Conservation (phyloP, 768 basidiomycete genomes). For the Mycena haematopus region DNA sequence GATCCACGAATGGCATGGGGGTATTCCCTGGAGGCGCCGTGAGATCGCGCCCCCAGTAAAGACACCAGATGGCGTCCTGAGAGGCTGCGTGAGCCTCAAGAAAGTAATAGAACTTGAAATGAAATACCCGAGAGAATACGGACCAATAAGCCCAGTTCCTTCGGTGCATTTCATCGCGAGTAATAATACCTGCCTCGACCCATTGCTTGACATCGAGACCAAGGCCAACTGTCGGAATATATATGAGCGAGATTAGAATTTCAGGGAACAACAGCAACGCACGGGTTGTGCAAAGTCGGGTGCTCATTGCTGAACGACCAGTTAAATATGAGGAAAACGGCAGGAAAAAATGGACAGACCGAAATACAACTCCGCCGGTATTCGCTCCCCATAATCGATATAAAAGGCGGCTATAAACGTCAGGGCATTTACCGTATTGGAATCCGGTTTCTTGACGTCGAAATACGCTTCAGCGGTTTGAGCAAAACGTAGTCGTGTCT, state of each 20-base stretch:
- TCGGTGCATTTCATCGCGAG: constrained; percentile 42
- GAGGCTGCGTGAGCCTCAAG: neutral
- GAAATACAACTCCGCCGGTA: constrained; percentile 30
- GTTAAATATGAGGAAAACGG: neutral
- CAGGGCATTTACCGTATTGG: constrained; percentile 32
- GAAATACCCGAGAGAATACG: constrained; percentile 38
- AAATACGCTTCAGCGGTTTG: constrained; percentile 25
- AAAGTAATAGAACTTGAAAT: neutral
- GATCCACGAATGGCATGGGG: constrained; percentile 42
- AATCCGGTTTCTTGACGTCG: constrained; percentile 30
- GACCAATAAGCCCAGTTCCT: constrained; percentile 51
- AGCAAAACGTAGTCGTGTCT: constrained; percentile 25
- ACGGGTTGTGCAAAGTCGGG: constrained; percentile 20
- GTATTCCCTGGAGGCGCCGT: constrained; percentile 34
- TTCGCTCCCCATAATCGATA: constrained; percentile 26
- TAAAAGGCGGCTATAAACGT: constrained; percentile 29
- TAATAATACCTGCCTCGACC: constrained; percentile 46
- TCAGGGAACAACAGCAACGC: neutral
- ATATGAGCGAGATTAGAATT: neutral
- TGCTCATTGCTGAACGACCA: constrained; percentile 19
- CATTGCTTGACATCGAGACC: constrained; percentile 44
- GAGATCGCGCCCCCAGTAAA: constrained; percentile 50
- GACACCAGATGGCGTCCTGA: constrained; percentile 49
- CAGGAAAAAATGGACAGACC: constrained; percentile 1
- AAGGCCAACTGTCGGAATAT: constrained; percentile 41